Evolutionary conservation across 306 rosid species (phyloP).

Genomic region (Corylus americana): DNA sequence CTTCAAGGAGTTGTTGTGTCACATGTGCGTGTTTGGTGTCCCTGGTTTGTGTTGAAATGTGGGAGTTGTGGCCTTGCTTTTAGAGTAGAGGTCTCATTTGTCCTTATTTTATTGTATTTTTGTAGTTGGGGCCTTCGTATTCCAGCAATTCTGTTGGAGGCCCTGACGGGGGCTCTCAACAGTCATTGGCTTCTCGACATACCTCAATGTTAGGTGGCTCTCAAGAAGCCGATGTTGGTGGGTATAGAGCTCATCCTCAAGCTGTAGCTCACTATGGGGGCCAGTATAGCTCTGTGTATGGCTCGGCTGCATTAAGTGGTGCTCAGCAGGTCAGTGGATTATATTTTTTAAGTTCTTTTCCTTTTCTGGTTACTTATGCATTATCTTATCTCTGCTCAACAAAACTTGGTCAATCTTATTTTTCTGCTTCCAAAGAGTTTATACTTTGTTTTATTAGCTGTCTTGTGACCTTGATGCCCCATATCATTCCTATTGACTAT

Average conservation of each 20-base stretch:
- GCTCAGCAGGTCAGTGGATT: conserved; percentile 65
- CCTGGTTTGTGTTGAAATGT: neutral
- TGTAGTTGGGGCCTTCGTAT: conserved; percentile 68
- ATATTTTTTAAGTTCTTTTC: neutral
- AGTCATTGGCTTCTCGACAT: conserved; percentile 76
- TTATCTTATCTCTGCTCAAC: neutral
- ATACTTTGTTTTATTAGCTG: neutral
- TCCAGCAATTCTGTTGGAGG: conserved; percentile 81
- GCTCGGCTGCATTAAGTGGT: conserved; percentile 68
- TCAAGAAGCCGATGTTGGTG: conserved; percentile 74
- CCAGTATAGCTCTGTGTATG: conserved; percentile 85
- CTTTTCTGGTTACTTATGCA: neutral
- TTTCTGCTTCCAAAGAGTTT: neutral
- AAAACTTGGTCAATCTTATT: neutral
- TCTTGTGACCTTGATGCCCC: conserved; percentile 8
- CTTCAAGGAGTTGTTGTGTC: neutral
- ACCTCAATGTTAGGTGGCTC: conserved; percentile 68
- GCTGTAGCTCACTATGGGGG: conserved; percentile 80
- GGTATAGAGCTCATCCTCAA: conserved; percentile 68
- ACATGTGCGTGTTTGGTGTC: neutral
- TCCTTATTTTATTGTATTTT: conserved; percentile 13
- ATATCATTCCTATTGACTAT: neutral
- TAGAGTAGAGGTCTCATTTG: conserved; percentile 16
- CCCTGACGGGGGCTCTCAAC: conserved; percentile 63
- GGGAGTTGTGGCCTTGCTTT: neutral